Evolutionary conservation across 2,329 filamentous ascomycete genomes (phyloP).

Genomic region (Cadophora sp.): DNA sequence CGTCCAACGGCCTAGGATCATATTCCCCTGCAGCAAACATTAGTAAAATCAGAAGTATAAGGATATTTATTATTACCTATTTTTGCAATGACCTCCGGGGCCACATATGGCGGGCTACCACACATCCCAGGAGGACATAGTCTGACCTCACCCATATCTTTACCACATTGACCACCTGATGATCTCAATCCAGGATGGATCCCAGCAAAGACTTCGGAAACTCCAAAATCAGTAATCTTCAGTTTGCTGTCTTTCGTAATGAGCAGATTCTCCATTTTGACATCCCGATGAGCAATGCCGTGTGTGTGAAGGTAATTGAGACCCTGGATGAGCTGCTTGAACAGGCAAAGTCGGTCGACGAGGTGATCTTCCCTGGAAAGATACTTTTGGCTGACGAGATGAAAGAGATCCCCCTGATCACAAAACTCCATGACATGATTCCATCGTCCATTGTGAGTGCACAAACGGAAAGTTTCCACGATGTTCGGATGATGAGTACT

Average conservation of each 20-base stretch:
- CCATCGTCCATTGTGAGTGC: constrained; percentile 77
- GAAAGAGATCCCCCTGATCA: constrained; percentile 79
- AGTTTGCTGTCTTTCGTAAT: constrained; percentile 80
- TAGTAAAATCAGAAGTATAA: background rate
- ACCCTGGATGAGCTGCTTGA: constrained; percentile 87
- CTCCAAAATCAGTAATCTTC: constrained; percentile 92
- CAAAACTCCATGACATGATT: constrained; percentile 96
- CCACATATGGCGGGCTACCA: constrained; percentile 85
- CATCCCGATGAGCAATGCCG: constrained; percentile 88
- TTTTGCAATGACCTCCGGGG: constrained; percentile 81
- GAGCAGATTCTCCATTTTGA: constrained; percentile 88
- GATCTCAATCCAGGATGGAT: constrained; percentile 80
- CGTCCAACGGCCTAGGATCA: constrained; percentile 81
- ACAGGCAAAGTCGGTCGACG: constrained; percentile 79
- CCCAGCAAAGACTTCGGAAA: constrained; percentile 84
- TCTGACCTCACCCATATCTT: constrained; percentile 73
- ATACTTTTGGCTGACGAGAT: constrained; percentile 74
- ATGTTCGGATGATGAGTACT: constrained; percentile 87
- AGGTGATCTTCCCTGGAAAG: constrained; percentile 68
- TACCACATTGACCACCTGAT: constrained; percentile 75
- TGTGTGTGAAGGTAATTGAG: constrained; percentile 82
- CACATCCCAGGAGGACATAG: constrained; percentile 81
- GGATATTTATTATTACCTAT: constrained; percentile 49
- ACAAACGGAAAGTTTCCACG: constrained; percentile 76
- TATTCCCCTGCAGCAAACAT: constrained; percentile 53